Percentiles rank a stretch among this genome's conserved stretches.
Evolutionary conservation across 1,284 basidiomycete species (phyloP).

Genomic region (Sporisorium reilianum): DNA sequence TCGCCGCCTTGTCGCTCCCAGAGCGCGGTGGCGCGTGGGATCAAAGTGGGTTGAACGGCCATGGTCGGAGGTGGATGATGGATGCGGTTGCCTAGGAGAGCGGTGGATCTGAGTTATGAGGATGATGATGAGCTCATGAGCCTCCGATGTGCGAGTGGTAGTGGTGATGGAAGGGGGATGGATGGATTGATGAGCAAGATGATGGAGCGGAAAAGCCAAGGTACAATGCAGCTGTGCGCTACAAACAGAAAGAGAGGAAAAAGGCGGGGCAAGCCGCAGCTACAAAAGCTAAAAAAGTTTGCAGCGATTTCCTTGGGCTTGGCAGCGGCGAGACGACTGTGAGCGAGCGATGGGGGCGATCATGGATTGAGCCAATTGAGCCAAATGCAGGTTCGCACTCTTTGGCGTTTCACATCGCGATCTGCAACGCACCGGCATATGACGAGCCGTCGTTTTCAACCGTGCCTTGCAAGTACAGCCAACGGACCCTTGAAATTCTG

Average conservation of each 20-base stretch:
- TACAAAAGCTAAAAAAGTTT: not conserved
- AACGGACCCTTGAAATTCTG: not conserved
- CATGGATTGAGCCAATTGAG: too few species aligned
- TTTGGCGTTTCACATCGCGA: not conserved
- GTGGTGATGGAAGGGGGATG: not conserved
- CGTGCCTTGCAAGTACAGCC: not conserved
- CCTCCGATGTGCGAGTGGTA: not conserved
- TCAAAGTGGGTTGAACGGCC: slow-evolving; percentile 31
- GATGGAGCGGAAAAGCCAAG: not conserved
- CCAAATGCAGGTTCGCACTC: not conserved
- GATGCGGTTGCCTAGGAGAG: not conserved
- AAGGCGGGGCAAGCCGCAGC: not conserved
- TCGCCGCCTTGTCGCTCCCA: slow-evolving; percentile 36
- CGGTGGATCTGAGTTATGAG: not conserved
- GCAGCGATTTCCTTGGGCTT: not conserved
- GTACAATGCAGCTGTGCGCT: not conserved
- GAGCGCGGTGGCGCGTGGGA: slow-evolving; percentile 24
- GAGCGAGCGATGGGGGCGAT: too few species aligned
- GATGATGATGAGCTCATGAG: not conserved
- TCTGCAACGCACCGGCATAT: not conserved
- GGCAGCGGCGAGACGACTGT: not conserved
- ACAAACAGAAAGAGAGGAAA: not conserved
- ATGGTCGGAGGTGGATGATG: slow-evolving; percentile 11
- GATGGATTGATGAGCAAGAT: not conserved
- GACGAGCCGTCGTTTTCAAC: not conserved